Base-by-base conservation (phyloP, 1,284 basidiomycete genomes). In the Tylopilus sp. region DNA sequence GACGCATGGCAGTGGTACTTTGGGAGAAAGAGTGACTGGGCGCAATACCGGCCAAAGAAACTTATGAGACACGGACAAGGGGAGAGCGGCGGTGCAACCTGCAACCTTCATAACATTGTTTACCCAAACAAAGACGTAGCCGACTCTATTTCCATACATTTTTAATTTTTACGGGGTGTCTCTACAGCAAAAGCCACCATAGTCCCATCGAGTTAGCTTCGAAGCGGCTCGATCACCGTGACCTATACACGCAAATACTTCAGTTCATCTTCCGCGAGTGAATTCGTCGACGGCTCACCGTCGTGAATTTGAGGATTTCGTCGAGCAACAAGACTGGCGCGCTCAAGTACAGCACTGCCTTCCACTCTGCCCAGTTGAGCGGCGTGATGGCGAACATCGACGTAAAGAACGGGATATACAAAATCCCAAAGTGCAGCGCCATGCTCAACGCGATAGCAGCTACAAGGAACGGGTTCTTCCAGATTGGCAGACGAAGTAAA, bases 381-480 rank as follows among this genome's bases (percentile, higher is more conserved):
- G 94, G 89, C 0, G 87, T 86, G 66, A 98, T 96, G 46, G 89
- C 87, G 70, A 99, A 98, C 49, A 96, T 66, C n/a, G 82, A 74
- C 31, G 89, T 86, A 70, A 97, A 92, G 82, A 94, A 89, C 4
- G 94, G 93, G 39, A 96, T 89, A 68, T 97, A 98, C 59, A 98
- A 77, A 62, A 98, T 97, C 72, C 86, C 87, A 63, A 96, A 83
- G 70, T 99, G 96, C 26, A 98, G 75, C 0, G 71, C 82, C 92
- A 99, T 96, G 65, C 88, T 92, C 44, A 99, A 73, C 19, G 84
- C 71, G 62, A 98, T 93, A 13, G 92, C 91, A 16, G 69, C 89
- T 42, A 95, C 89, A 19, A 99, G 82, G 77, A 88, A 97, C 48
- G 83, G 84, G 68, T 99, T 99, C 68, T 86, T 87, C 93, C 95